phyloP scores from a whole-genome alignment of 768 basidiomycete species.

The Lactarius hatsudake region DNA sequence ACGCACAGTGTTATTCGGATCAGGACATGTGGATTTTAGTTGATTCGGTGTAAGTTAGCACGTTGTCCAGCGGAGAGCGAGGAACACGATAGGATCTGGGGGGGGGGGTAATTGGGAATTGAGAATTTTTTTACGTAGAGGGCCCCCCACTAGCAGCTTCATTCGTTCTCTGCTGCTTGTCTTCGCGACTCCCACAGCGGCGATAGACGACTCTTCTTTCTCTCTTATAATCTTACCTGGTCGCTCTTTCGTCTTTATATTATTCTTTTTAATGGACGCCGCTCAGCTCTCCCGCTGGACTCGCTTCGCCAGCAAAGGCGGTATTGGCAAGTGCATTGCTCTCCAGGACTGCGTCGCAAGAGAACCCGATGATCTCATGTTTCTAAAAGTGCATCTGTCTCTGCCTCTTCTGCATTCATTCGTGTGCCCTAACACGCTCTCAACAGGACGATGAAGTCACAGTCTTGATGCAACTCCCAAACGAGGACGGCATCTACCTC shows the following conservation, averaged over 20 bases:
- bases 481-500: constrained; percentile 54
- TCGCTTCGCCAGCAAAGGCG: constrained; percentile 80
- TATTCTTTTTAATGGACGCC: constrained; percentile 52
- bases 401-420: background rate
- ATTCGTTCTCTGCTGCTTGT: background rate
- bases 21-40: no score
- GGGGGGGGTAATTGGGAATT: background rate
- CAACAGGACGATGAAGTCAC: constrained; percentile 73
- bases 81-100: background rate
- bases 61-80: background rate
- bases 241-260: background rate
- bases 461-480: constrained; percentile 68
- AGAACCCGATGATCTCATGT: constrained; percentile 77
- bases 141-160: no score
- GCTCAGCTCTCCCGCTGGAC: constrained; percentile 76
- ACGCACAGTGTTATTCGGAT: no score
- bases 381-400: constrained; percentile 60
- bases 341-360: constrained; percentile 73
- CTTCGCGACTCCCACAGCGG: background rate
- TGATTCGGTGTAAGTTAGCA: no score
- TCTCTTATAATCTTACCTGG: background rate
- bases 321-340: constrained; percentile 79
- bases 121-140: background rate
- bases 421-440: background rate
- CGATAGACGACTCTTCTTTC: background rate